Evolutionary conservation across 2,329 filamentous ascomycete species (phyloP).

Genomic region (Pseudopithomyces chartarum): DNA sequence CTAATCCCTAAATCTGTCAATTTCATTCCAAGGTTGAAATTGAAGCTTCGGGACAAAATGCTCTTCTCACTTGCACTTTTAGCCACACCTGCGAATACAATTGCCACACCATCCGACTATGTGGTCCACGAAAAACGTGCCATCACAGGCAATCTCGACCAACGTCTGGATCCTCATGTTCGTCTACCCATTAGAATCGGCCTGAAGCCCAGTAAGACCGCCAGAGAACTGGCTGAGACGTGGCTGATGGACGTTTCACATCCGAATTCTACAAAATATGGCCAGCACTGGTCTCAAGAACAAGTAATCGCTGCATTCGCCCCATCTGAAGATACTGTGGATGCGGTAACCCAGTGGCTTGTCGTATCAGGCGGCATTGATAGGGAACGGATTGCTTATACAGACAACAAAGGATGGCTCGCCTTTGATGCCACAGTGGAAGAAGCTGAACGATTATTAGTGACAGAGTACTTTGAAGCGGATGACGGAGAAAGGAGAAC

Average conservation of each 20-base stretch:
- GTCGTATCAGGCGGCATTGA: slow-evolving; percentile 20
- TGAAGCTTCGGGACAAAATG: not conserved
- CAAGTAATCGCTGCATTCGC: slow-evolving; percentile 33
- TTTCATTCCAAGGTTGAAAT: not conserved
- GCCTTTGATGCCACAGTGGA: slow-evolving; percentile 46
- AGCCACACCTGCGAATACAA: slow-evolving; percentile 9
- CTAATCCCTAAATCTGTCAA: too few relatives aligned
- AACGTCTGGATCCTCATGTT: slow-evolving; percentile 17
- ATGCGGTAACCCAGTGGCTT: slow-evolving; percentile 31
- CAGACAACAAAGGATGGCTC: slow-evolving; percentile 20
- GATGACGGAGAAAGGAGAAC: slow-evolving; percentile 34
- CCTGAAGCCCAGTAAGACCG: slow-evolving; percentile 19
- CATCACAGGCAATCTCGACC: slow-evolving; percentile 23
- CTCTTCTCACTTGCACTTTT: not conserved
- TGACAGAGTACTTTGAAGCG: slow-evolving; percentile 48
- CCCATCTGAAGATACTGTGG: slow-evolving; percentile 23
- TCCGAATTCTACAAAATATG: slow-evolving; percentile 31
- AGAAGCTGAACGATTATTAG: slow-evolving; percentile 46
- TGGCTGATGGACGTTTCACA: slow-evolving; percentile 31
- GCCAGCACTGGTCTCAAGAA: slow-evolving; percentile 33
- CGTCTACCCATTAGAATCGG: slow-evolving; percentile 35
- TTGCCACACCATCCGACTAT: slow-evolving; percentile 16
- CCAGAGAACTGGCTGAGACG: slow-evolving; percentile 20
- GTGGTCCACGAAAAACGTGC: slow-evolving; percentile 37
- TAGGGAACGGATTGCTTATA: slow-evolving; percentile 10